Base-by-base conservation (phyloP, 2,329 filamentous ascomycete species). In the Hypoxylon sp. region DNA sequence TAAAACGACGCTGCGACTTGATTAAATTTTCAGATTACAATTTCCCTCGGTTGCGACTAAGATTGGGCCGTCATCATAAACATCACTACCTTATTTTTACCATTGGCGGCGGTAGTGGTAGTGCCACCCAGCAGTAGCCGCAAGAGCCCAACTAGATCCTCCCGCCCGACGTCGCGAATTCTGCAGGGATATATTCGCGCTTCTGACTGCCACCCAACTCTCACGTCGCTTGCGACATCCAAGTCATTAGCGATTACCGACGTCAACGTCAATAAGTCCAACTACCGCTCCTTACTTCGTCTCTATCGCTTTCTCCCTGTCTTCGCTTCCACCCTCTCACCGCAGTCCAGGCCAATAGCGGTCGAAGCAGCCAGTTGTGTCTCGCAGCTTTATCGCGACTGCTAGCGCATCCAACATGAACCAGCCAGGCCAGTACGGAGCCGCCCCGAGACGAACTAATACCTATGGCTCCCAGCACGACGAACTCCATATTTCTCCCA, bases 401-500 rank as follows among this genome's bases (percentile, higher is more conserved):
- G 50, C 45, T 62, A 68, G 66, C 63, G 62, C 63, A 67, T 50
- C 67, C 67, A 74, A 71, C 54, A 80, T 80, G 78, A 79, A 80
- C 71, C 79, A 79, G 70, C 71, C 73, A 70, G 74, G 75, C 65
- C 78, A 76, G 69, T 75, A 80, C 70, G 76, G 74, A 61, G 67
- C 67, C 63, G 65, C 77, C 64, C 77, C 77, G 50, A 76, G 80
- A 71, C 79, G 80, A 70, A 73, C 78, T 55, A 78, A 76, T 57
- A 78, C 76, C 52, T 81, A 80, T 73, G 74, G 75, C 66, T 77
- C 78, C 12, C 77, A 79, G 72, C 81, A 82, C 72, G 84, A 86
- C 76, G 85, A 87, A 77, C 81, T 87, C 73, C 85, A 87, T 79
- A 84, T 87, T 79, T 79, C 78, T 58, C 73, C 82, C 65, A 81